Percentiles rank a stretch among this genome's conserved stretches.
Evolutionary conservation across 257 asterid species (phyloP).

Genomic region (Voacanga thouarsii): DNA sequence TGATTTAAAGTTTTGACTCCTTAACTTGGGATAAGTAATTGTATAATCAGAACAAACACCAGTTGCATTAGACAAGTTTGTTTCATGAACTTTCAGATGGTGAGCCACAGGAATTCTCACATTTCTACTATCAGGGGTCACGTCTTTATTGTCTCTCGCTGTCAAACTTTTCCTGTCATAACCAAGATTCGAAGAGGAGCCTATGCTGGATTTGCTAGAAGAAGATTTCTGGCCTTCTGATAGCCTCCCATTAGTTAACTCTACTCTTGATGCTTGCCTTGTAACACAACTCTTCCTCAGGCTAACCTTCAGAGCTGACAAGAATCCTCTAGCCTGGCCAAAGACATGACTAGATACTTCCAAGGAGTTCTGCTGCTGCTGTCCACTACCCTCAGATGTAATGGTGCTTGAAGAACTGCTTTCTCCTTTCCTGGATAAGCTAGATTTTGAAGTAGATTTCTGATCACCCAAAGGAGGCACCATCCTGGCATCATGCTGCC

Average conservation of each 20-base stretch:
- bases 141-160: slow-evolving; percentile 18
- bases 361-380: slow-evolving; percentile 15
- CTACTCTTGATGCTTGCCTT: slow-evolving; percentile 40
- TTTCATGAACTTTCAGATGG: slow-evolving; percentile 14
- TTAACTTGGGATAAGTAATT: slow-evolving; percentile 11
- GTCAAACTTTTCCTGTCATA: slow-evolving; percentile 9
- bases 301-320: slow-evolving; percentile 33
- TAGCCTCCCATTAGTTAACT: slow-evolving; percentile 21
- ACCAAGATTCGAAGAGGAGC: slow-evolving; percentile 29
- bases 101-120: slow-evolving; percentile 3
- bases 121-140: slow-evolving; percentile 30
- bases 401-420: slow-evolving; percentile 25
- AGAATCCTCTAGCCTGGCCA: slow-evolving; percentile 25
- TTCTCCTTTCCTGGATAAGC: slow-evolving; percentile 11
- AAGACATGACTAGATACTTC: slow-evolving; percentile 27
- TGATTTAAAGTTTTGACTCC: slow-evolving; percentile 6
- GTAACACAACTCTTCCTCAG: slow-evolving; percentile 43
- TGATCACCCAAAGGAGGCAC: slow-evolving; percentile 7
- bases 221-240: slow-evolving; percentile 33
- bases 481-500: slow-evolving; percentile 1
- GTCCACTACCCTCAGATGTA: slow-evolving; percentile 24
- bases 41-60: slow-evolving; percentile 6
- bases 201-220: slow-evolving; percentile 41
- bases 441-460: slow-evolving; percentile 12
- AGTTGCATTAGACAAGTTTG: slow-evolving; percentile 15